phyloP scores from a whole-genome alignment of 2,329 filamentous ascomycete genomes.

The Thielaviopsis punctulata region DNA sequence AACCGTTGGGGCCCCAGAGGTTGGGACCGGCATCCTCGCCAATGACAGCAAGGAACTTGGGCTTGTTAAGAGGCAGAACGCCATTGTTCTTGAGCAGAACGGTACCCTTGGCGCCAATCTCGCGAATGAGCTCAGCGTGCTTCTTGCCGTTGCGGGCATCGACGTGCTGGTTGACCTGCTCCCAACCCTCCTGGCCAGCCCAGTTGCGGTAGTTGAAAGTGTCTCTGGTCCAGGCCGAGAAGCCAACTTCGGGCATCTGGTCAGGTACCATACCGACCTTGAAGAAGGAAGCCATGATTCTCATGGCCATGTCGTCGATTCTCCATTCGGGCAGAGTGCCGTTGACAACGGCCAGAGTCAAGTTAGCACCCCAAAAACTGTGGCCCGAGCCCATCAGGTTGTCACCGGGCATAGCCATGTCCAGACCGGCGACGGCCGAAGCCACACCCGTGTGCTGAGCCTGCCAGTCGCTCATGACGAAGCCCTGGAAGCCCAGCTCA shows the following conservation, averaged over 20 bases:
- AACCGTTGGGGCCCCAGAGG: constrained; percentile 61
- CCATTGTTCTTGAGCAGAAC: constrained; percentile 80
- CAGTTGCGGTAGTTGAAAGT: constrained; percentile 55
- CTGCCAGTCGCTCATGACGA: constrained; percentile 66
- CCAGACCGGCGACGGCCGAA: constrained; percentile 53
- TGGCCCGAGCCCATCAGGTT: constrained; percentile 54
- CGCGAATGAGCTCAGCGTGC: constrained; percentile 56
- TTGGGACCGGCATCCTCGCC: constrained; percentile 72
- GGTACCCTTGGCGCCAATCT: constrained; percentile 61
- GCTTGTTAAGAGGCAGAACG: constrained; percentile 59
- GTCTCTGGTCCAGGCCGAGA: constrained; percentile 71
- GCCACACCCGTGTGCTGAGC: constrained; percentile 55
- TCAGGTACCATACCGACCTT: constrained; percentile 41
- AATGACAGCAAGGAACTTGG: constrained; percentile 59
- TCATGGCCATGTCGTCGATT: constrained; percentile 79
- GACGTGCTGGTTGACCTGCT: constrained; percentile 62
- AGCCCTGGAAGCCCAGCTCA: constrained; percentile 46
- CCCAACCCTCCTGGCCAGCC: constrained; percentile 41
- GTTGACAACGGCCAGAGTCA: constrained; percentile 77
- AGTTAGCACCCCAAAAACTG: constrained; percentile 70
- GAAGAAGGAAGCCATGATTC: constrained; percentile 58
- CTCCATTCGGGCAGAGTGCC: constrained; percentile 77
- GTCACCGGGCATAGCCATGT: constrained; percentile 85
- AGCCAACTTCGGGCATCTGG: constrained; percentile 47
- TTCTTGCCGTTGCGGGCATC: constrained; percentile 57